These are phyloP conservation scores for Cicer chorassanicum DNA, from an alignment of 306 rosid species.

Conservation along the genomic window DNA sequence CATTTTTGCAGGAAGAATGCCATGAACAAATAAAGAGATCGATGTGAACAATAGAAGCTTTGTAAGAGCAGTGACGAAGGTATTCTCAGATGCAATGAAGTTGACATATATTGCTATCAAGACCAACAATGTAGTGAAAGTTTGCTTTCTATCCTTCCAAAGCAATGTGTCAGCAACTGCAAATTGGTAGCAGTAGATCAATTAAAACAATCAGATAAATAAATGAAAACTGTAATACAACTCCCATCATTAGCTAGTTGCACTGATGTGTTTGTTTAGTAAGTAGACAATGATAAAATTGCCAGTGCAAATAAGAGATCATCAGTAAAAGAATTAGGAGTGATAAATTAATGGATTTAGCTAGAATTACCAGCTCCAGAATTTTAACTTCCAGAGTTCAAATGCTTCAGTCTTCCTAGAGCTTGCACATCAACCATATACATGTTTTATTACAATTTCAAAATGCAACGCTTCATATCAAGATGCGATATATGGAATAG, in stretches of 20 bases:
- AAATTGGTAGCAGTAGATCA: constrained; percentile 38
- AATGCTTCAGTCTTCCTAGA: constrained; percentile 30
- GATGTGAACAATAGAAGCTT: constrained; percentile 64
- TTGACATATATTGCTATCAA: constrained; percentile 75
- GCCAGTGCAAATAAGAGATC: constrained; percentile 1
- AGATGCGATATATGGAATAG: constrained; percentile 18
- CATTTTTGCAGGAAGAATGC: constrained; percentile 79
- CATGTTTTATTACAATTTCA: constrained; percentile 16
- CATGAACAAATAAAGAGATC: constrained; percentile 64
- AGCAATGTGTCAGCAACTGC: constrained; percentile 96
- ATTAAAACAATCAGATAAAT: constrained; percentile 38
- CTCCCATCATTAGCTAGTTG: constrained; percentile 23
- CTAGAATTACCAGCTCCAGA: constrained; percentile 25
- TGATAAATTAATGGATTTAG: neutral
- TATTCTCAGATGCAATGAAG: constrained; percentile 76
- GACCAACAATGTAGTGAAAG: constrained; percentile 64
- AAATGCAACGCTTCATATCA: constrained; percentile 29
- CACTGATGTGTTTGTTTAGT: neutral
- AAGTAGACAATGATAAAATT: constrained; percentile 25
- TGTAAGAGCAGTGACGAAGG: constrained; percentile 70
- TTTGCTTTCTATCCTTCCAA: constrained; percentile 88
- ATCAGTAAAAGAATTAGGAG: neutral
- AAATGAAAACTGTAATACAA: constrained; percentile 25
- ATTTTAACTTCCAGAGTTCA: constrained; percentile 18
- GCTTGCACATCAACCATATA: constrained; percentile 17